Evolutionary conservation across 2,329 filamentous ascomycete species (phyloP), one percentile per base, ranked within the genome.

Genomic region (Paracorniculantispora psalliotae): DNA sequence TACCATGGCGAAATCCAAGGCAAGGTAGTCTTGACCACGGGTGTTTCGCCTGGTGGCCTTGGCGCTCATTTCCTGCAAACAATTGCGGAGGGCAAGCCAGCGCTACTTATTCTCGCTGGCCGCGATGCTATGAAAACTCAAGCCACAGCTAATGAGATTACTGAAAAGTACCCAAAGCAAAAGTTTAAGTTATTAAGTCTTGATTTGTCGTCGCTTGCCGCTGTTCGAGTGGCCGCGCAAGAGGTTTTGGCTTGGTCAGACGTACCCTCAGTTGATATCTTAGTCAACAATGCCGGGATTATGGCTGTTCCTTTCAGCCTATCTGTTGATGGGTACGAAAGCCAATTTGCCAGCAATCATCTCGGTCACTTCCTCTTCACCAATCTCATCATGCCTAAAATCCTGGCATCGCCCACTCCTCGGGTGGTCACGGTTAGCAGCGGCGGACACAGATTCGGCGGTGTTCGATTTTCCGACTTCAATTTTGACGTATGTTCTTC

Each of bases 281-380:
- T 79, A 10, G 70, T 78, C 17, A 78, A 78, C 59, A 77, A 75
- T 57, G 75, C 76, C 0, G 75, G 70, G 2, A 68, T 79, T 46
- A 78, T 78, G 76, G 74, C 68, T 2, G 57, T 69, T 2, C 63
- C 65, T 1, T 69, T 64, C 10, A 61, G 60, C 1, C 59, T 66
- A 7, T 72, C 72, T 0, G 61, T 62, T 0, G 77, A 80, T 48
- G 76, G 77, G 0, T 65, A 72, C 44, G 78, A 78, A 64, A 69
- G 53, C 57, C 69, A 69, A 17, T 68, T 77, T 26, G 71, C 63
- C 6, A 71, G 67, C 1, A 75, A 75, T 37, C 72, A 76, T 39
- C 59, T 77, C 3, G 73, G 72, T 0, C 74, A 69, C 3, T 76
- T 76, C 52, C 64, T 76, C 0, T 69, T 76, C 26, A 74, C 73